A percentile compares a stretch with the other conserved stretches of the same genome.
phyloP scores from a whole-genome alignment of 2,329 filamentous ascomycete genomes.

The Calcarisporium arbuscula region DNA sequence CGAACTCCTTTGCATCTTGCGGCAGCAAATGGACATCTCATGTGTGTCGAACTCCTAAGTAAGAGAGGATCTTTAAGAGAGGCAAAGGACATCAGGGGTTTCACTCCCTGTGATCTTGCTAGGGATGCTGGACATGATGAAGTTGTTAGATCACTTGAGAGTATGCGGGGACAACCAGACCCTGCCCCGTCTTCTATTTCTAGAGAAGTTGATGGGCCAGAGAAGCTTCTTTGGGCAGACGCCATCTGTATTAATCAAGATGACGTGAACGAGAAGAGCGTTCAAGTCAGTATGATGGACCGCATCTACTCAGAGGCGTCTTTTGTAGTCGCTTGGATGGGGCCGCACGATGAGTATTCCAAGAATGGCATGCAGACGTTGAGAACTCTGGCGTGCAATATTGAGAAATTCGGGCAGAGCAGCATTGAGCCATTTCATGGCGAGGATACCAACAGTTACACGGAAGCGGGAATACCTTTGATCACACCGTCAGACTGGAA shows the following conservation, averaged over 20 bases:
- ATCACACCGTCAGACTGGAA: constrained; percentile 13
- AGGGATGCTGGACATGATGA: constrained; percentile 8
- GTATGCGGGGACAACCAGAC: constrained; percentile 4
- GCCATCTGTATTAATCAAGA: constrained; percentile 23
- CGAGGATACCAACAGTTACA: constrained; percentile 13
- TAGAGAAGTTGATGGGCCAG: background rate
- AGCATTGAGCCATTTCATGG: constrained; percentile 15
- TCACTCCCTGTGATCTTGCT: constrained; percentile 12
- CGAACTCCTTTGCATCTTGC: constrained; percentile 13
- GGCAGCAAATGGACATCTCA: constrained; percentile 8
- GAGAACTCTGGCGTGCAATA: constrained; percentile 8
- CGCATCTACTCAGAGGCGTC: constrained; percentile 16
- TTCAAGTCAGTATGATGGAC: constrained; percentile 22
- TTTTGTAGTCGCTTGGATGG: constrained; percentile 2
- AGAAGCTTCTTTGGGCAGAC: constrained; percentile 20
- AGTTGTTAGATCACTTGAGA: constrained; percentile 9
- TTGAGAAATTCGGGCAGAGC: constrained; percentile 12
- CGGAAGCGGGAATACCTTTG: constrained; percentile 11
- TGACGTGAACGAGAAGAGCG: constrained; percentile 18
- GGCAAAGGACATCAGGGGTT: constrained; percentile 7
- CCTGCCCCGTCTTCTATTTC: constrained; percentile 1
- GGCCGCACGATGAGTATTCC: constrained; percentile 9
- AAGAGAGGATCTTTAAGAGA: constrained; percentile 6
- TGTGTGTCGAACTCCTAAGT: constrained; percentile 10
- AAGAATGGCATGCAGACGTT: constrained; percentile 11